Evolutionary conservation across 2,329 filamentous ascomycete species (phyloP).

Genomic region (Neonectria punicea): DNA sequence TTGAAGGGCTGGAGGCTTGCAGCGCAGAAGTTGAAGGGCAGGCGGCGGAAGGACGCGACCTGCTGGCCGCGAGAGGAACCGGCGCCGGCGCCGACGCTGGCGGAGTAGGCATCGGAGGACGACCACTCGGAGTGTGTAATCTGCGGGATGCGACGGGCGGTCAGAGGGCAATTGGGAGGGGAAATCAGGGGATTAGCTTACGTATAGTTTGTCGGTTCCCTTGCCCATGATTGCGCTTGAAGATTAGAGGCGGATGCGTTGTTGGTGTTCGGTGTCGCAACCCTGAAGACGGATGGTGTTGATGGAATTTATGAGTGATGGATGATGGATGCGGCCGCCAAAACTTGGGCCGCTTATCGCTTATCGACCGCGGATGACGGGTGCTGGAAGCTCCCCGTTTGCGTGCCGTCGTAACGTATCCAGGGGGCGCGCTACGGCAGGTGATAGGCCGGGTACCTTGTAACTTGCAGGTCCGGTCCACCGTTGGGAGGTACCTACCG

Average conservation of each 20-base stretch:
- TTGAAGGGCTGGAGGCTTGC: slow-evolving; percentile 94
- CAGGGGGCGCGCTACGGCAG: background rate
- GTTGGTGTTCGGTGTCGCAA: slow-evolving; percentile 3
- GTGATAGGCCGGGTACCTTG: background rate
- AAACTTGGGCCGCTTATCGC: slow-evolving; percentile 14
- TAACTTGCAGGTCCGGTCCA: too few species aligned
- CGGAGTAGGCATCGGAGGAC: slow-evolving; percentile 87
- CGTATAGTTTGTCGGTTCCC: slow-evolving; percentile 59
- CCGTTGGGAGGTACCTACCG: background rate
- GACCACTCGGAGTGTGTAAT: slow-evolving; percentile 99
- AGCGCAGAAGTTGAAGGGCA: slow-evolving; percentile 98
- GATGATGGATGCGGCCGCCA: background rate
- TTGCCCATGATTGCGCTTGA: slow-evolving; percentile 50
- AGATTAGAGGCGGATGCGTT: background rate
- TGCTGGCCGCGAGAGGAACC: slow-evolving; percentile 58
- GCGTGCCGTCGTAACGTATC: background rate
- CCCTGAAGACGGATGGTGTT: slow-evolving; percentile 15
- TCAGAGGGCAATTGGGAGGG: background rate
- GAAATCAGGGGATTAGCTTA: slow-evolving; percentile 32
- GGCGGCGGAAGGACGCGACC: slow-evolving; percentile 77
- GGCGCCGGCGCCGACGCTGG: slow-evolving; percentile 77
- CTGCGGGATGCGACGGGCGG: slow-evolving; percentile 35
- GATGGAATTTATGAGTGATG: slow-evolving; percentile 24
- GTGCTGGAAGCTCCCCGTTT: background rate
- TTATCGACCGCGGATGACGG: background rate